Conservation (phyloP, 2,329 filamentous ascomycete species). For the Sarocladium strictum region DNA sequence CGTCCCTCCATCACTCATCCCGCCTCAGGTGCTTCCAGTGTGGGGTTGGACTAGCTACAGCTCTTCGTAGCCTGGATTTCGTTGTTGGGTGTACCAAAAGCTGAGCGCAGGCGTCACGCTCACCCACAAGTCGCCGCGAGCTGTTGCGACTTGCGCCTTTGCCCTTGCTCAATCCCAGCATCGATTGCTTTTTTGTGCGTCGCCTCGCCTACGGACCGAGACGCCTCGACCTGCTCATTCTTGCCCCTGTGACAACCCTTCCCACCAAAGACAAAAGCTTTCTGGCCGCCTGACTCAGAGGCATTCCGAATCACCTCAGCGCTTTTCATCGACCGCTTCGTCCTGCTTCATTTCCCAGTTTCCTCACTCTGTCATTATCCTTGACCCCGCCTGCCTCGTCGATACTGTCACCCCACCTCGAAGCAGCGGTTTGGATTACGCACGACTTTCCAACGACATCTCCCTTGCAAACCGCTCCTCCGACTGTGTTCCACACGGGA, state of each 20-base stretch:
- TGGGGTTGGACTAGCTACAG: conserved; percentile 4
- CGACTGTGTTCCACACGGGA: neutral
- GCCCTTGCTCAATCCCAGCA: neutral
- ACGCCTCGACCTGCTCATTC: neutral
- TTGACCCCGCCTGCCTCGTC: neutral
- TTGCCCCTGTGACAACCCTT: neutral
- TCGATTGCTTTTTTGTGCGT: conserved; percentile 4
- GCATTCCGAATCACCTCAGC: neutral
- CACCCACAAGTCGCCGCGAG: conserved; percentile 1
- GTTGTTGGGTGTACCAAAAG: conserved; percentile 7
- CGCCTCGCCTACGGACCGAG: neutral
- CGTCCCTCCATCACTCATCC: neutral
- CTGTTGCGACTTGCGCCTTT: neutral
- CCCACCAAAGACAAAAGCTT: neutral
- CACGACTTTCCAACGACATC: neutral
- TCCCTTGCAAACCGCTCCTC: neutral
- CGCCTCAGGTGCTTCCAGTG: neutral
- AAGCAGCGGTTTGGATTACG: neutral
- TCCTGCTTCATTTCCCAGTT: neutral
- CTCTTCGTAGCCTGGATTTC: neutral
- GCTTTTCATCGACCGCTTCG: neutral
- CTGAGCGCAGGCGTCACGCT: conserved; percentile 7
- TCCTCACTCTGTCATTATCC: neutral
- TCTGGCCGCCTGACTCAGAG: neutral
- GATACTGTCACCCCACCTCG: neutral